These are phyloP conservation scores for Linderina pennispora DNA, from an alignment of 192 early-diverging fungal genomes.

Conservation along the genomic window DNA sequence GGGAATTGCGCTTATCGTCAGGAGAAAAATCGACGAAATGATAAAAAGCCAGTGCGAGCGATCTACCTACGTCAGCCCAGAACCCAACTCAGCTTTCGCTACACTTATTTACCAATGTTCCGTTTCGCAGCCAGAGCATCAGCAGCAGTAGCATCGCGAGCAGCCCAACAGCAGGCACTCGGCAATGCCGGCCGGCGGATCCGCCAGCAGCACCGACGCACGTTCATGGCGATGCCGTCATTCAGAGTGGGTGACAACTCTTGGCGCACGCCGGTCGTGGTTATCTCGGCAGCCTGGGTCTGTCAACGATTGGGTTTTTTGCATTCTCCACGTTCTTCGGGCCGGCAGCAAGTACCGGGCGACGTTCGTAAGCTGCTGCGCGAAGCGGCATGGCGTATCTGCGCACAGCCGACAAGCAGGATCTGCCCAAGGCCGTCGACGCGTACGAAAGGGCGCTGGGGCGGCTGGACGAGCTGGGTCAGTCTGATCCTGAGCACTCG, in stretches of 20 bases:
- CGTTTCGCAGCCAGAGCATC: too few species aligned
- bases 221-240: slow-evolving; percentile 1
- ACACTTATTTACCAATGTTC: too few species aligned
- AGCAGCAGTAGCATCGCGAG: too few species aligned
- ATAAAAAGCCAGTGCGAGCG: too few species aligned
- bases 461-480: slow-evolving; percentile 24
- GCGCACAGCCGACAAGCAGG: slow-evolving; percentile 31
- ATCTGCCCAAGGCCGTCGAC: slow-evolving; percentile 37
- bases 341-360: slow-evolving; percentile 24
- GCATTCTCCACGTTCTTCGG: slow-evolving; percentile 31
- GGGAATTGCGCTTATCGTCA: too few species aligned
- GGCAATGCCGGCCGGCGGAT: too few species aligned
- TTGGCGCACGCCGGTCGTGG: slow-evolving; percentile 11
- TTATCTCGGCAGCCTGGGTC: not conserved
- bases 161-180: too few species aligned
- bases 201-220: slow-evolving; percentile 5
- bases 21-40: too few species aligned
- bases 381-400: slow-evolving; percentile 35
- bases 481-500: slow-evolving; percentile 15
- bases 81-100: too few species aligned
- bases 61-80: too few species aligned
- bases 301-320: slow-evolving; percentile 10
- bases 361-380: slow-evolving; percentile 29
- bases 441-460: slow-evolving; percentile 26
- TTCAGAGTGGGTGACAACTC: not conserved